Base-by-base conservation (phyloP, 1,284 basidiomycete genomes). In the Amylostereum chailletii region DNA sequence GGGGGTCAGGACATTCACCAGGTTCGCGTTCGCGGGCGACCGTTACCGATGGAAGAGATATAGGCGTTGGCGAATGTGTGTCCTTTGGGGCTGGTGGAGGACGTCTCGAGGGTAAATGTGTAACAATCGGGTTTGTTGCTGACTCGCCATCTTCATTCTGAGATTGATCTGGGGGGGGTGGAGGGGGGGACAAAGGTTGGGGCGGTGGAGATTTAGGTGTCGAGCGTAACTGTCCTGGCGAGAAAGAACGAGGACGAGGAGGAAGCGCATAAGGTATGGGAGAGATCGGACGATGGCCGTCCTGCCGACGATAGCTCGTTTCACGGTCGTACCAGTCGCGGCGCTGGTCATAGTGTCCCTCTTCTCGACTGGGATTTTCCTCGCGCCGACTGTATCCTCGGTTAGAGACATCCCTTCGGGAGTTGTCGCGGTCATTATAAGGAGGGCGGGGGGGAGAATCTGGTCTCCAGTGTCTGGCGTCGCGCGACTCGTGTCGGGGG, bases 41-140 rank as follows among this genome's bases (percentile, higher is more conserved):
- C 19, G 19, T 19, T 19, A 19, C 19, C 19, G 19, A 32, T 27
- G 54, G 39, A 44, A 57, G 40, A 3, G 53, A 40, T n/a, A 77
- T 50, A 2, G 71, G 64, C 1, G 68, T 65, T 2, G 75, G 76
- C 4, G 76, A 75, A 54, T 67, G 72, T 8, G 59, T 56, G 49
- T 67, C 68, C 10, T 63, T 61, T 1, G 77, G 77, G 3, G 75
- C 71, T 7, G 65, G 64, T 3, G 76, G 77, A 42, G 76, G 77
- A 41, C 68, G 64, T 53, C 69, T 69, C 30, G 58, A 30, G 34
- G 71, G 47, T 3, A 64, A 39, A 45, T 71, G 63, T 27, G 66
- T 67, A 7, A 71, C 61, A 3, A 64, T 54, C 11, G 63, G 55
- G 53, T 73, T 73, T 41, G 57, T 53, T 3, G 55, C 49, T 19